Percentiles rank a stretch among this genome's conserved stretches.
These are phyloP conservation scores for Papiliotrema fonsecae DNA, from an alignment of 1,284 basidiomycete species.

Conservation along the genomic window DNA sequence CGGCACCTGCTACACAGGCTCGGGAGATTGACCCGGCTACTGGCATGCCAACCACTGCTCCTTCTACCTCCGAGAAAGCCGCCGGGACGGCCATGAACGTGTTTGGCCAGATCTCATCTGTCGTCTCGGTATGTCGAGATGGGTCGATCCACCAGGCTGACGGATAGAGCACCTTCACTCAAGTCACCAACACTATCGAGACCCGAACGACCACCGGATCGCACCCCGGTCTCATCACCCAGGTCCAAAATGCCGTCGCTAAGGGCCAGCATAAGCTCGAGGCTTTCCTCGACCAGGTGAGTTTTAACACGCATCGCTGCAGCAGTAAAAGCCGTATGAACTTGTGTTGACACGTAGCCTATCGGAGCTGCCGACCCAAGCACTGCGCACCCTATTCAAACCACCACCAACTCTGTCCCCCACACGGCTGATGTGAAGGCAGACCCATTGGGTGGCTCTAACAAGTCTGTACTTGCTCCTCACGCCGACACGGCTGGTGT, in stretches of 20 bases:
- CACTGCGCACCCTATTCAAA: conserved; percentile 20
- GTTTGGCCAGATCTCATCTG: conserved; percentile 25
- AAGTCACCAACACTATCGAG: conserved; percentile 40
- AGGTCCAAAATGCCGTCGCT: conserved; percentile 30
- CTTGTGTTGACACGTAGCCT: background rate
- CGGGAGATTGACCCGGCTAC: conserved; percentile 6
- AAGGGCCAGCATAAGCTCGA: conserved; percentile 35
- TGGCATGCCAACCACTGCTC: conserved; percentile 1
- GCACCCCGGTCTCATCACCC: conserved; percentile 44
- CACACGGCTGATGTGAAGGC: conserved; percentile 14
- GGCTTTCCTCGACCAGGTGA: conserved; percentile 19
- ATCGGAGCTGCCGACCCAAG: background rate
- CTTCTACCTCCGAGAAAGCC: conserved; percentile 9
- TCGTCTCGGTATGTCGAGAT: conserved; percentile 8
- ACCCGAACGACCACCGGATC: conserved; percentile 36
- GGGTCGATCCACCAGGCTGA: conserved; percentile 6
- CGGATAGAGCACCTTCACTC: conserved; percentile 31
- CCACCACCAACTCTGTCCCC: conserved; percentile 42
- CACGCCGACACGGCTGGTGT: no score
- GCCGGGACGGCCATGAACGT: conserved; percentile 33
- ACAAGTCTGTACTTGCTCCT: no score
- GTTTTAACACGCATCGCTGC: no score
- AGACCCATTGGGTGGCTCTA: conserved; percentile 3
- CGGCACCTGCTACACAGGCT: conserved; percentile 4
- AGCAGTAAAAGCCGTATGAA: background rate